phyloP scores from a whole-genome alignment of 2,329 filamentous ascomycete species.

The Pseudogymnoascus sp. region DNA sequence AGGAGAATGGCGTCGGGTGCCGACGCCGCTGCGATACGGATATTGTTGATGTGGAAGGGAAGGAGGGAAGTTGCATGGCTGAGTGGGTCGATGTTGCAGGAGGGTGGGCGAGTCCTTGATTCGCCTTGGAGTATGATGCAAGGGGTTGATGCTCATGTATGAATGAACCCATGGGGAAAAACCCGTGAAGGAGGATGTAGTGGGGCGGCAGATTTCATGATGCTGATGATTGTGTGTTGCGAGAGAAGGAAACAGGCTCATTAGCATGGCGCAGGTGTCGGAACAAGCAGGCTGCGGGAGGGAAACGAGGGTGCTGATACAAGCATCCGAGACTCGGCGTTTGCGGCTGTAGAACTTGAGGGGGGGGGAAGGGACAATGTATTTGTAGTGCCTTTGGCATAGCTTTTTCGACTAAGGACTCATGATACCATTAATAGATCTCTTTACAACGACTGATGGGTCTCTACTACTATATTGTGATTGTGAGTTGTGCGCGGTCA shows the following conservation, averaged over 20 bases:
- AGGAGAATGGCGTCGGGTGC: constrained; percentile 95
- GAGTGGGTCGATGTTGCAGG: constrained; percentile 98
- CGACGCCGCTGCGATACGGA: constrained; percentile 95
- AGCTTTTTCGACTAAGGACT: neutral
- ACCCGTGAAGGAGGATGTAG: neutral
- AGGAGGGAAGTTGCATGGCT: constrained; percentile 87
- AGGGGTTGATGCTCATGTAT: neutral
- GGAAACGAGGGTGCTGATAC: neutral
- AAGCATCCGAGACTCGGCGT: constrained; percentile 3
- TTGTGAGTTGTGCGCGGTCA: neutral
- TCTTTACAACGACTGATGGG: neutral
- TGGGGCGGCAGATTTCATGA: neutral
- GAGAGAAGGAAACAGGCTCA: neutral
- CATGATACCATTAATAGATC: constrained; percentile 7
- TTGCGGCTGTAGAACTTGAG: neutral
- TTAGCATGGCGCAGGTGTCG: neutral
- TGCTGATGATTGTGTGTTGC: constrained; percentile 1
- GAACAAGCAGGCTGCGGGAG: neutral
- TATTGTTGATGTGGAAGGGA: constrained; percentile 95
- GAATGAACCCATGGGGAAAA: neutral
- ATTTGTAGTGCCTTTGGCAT: neutral
- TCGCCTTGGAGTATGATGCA: neutral
- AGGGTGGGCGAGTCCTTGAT: constrained; percentile 62
- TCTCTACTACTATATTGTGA: neutral
- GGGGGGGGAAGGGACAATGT: neutral